Base-by-base conservation (phyloP, 257 asterid species). In the Cynanchum wilfordii region DNA sequence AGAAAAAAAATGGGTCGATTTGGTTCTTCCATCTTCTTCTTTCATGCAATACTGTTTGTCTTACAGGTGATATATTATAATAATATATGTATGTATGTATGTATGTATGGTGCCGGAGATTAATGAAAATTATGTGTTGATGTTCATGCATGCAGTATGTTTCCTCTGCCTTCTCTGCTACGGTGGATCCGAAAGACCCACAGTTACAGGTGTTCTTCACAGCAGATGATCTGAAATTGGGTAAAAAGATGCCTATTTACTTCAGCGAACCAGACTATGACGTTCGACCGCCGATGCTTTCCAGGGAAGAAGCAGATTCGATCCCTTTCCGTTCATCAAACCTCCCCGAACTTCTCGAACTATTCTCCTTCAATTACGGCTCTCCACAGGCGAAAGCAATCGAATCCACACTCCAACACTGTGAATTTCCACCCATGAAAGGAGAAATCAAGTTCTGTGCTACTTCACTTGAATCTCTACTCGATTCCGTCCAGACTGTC, bases 401-500 rank as follows among this genome's bases (percentile, higher is more conserved):
- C 76, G 57, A 58, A 70, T 67, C 71, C 16, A 89, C 98, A 0
- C 96, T 93, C 33, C 62, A 67, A 44, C 98, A 91, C 81, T 93
- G 97, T 17, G 97, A 93, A 60, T 66, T 56, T 75, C 76, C 85
- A 36, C 86, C 98, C 0, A 70, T 89, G 62, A 74, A 78, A 72
- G 97, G 97, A 19, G 98, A 93, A 78, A 79, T 82, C 5, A 93
- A 89, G 72, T 89, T 87, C 78, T 93, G 98, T 63, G 93, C 96
- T 45, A 81, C 92, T 17, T 88, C 97, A 0, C 68, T 91, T 1
- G 96, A 93, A 44, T 84, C 84, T 70, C 58, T 93, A 89, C 84
- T 91, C 2, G 96, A 89, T 71, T 87, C 90, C 3, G 66, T 84
- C 7, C 70, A 25, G 0, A 55, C 62, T 7, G 71, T 85, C 2